Base-by-base conservation (phyloP, 805 yeast species). In the Candida palmyrensis region DNA sequence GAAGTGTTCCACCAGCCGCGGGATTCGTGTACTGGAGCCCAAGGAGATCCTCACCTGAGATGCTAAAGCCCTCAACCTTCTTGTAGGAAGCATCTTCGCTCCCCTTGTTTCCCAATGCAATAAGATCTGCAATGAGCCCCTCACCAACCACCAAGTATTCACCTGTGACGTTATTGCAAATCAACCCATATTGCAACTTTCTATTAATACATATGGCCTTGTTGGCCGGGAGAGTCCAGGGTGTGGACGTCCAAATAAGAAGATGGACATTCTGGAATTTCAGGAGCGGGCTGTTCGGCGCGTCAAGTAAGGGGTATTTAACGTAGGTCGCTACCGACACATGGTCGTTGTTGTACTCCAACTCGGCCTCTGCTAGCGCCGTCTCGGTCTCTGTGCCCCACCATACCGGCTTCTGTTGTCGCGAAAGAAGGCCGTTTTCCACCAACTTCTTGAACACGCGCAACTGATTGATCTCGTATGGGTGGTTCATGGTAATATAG, bases 351-450 rank as follows among this genome's bases (percentile, higher is more conserved):
- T 83, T 82, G 55, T 92, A 92, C 50, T 90, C 96, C 37, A 92
- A 67, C 54, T 92, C 99, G 14, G 96, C 90, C 57, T 92, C 99
- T 0, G 98, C 98, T 41, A 92, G 63, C 0, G 97, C 97, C 0
- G 98, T 89, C 37, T 77, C 74, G 2, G 95, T 85, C 49, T 89
- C 96, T 41, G 90, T 81, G 1, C 97, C 95, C 97, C 97, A 92
- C 69, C 82, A 92, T 1, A 94, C 97, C 0, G 99, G 99, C 51
- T 88, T 88, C 47, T 82, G 76, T 51, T 89, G 95, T 47, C 97
- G 71, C 32, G 78, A 79, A 25, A 92, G 75, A 29, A 90, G 60
- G 0, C 83, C 82, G 30, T 71, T 73, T 23, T 71, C 68, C 43
- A 85, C 66, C 62, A 92, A 65, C 38, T 68, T 61, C 35, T 74